phyloP scores from a whole-genome alignment of 805 yeast genomes.

The Tetrapisispora nanseiensis region DNA sequence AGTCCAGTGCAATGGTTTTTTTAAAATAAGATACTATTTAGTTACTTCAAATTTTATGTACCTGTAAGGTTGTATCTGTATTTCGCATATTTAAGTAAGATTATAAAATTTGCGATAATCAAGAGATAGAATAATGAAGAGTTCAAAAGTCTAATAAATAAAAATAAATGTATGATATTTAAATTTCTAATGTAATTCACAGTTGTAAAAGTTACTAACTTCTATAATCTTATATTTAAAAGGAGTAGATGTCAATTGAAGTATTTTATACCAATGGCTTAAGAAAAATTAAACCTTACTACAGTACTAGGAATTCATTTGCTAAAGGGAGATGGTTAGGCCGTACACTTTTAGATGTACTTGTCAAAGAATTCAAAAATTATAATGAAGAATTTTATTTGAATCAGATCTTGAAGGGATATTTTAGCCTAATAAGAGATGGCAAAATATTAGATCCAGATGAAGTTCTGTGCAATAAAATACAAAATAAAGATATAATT shows the following conservation, averaged over 20 bases:
- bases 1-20: too few species aligned
- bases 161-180: too few species aligned
- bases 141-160: too few species aligned
- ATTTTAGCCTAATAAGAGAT: conserved; percentile 14
- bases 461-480: conserved; percentile 9
- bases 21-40: too few species aligned
- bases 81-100: too few species aligned
- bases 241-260: background rate
- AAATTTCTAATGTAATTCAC: too few species aligned
- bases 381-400: conserved; percentile 14
- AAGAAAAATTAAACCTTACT: conserved; percentile 35
- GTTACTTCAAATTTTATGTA: too few species aligned
- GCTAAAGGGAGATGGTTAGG: conserved; percentile 40
- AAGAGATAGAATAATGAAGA: too few species aligned
- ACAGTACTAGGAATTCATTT: conserved; percentile 27
- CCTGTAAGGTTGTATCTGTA: too few species aligned
- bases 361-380: conserved; percentile 32
- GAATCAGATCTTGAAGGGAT: conserved; percentile 13
- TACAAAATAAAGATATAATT: conserved; percentile 23
- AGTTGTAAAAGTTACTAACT: too few species aligned
- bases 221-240: too few species aligned
- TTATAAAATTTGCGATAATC: too few species aligned
- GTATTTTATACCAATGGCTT: conserved; percentile 25
- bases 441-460: conserved; percentile 9
- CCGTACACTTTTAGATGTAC: conserved; percentile 31